A percentile compares a stretch with the other conserved stretches of the same genome.
Conservation (phyloP, 2,329 filamentous ascomycete species). For the Aspergillus quadrilineatus region DNA sequence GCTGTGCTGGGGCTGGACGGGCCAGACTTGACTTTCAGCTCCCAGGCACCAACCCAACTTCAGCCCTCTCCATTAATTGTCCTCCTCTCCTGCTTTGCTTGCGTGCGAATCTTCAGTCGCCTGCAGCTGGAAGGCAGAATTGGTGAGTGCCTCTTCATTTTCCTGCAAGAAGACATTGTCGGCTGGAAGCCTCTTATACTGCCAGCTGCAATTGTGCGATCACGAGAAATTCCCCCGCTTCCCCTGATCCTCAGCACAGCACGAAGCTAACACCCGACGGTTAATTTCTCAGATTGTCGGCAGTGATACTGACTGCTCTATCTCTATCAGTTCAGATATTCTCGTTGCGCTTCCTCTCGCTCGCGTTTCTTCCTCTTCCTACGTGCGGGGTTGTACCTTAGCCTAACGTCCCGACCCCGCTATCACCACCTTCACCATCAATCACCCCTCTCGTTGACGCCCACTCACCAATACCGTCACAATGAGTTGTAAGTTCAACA, state of each 20-base stretch:
- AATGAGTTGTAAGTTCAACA: slow-evolving; percentile 28
- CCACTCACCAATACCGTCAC: slow-evolving; percentile 10
- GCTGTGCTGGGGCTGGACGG: slow-evolving; percentile 7
- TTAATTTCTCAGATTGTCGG: not conserved
- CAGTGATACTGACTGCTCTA: not conserved
- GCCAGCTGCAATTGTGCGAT: not conserved
- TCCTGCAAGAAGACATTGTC: not conserved
- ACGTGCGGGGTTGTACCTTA: slow-evolving; percentile 27
- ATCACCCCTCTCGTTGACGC: not conserved
- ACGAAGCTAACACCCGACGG: not conserved
- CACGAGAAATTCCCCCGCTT: slow-evolving; percentile 7
- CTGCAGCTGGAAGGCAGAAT: slow-evolving; percentile 7
- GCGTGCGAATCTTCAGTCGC: not conserved
- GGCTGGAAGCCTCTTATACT: not conserved
- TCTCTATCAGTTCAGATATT: not conserved
- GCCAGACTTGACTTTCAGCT: slow-evolving; percentile 5
- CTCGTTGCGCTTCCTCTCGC: not conserved
- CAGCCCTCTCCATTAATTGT: not conserved
- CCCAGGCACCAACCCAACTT: slow-evolving; percentile 1
- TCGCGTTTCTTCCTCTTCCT: slow-evolving; percentile 15
- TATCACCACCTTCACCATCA: slow-evolving; percentile 15
- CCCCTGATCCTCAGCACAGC: not conserved
- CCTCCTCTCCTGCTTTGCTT: not conserved
- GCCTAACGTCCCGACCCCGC: slow-evolving; percentile 19
- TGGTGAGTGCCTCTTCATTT: not conserved